A percentile compares a stretch with the other conserved stretches of the same genome.
Evolutionary conservation across 169 alveolate genomes (phyloP).

Genomic region (Eimeria brunetti): DNA sequence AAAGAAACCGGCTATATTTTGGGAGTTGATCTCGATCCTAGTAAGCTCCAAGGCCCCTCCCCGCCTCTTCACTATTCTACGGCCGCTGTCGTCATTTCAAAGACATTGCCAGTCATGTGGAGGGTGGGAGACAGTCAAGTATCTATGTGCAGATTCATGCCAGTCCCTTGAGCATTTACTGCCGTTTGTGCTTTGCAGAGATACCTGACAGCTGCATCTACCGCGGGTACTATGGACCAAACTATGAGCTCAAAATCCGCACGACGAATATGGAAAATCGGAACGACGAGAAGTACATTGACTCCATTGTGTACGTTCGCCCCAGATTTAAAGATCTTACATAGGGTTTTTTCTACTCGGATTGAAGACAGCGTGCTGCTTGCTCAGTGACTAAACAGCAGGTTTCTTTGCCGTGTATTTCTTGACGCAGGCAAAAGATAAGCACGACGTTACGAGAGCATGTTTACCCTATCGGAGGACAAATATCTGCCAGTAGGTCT

Average conservation of each 20-base stretch:
- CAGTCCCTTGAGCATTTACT: neutral
- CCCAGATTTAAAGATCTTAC: neutral
- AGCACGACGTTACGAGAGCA: constrained; percentile 58
- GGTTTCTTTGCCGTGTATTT: neutral
- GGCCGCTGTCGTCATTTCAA: neutral
- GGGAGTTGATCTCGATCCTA: constrained; percentile 46
- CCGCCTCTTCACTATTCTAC: neutral
- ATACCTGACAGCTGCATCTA: constrained; percentile 91
- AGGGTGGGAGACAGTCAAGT: neutral
- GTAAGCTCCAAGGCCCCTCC: constrained; percentile 8
- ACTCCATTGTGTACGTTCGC: constrained; percentile 79
- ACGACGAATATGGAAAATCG: constrained; percentile 92
- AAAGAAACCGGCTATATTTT: constrained; percentile 90
- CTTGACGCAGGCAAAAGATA: constrained; percentile 45
- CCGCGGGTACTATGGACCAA: constrained; percentile 94
- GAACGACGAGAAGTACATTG: constrained; percentile 96
- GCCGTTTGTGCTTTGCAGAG: constrained; percentile 1
- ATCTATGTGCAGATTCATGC: neutral
- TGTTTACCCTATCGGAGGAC: constrained; percentile 71
- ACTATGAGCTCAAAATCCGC: constrained; percentile 92
- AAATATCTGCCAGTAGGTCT: constrained; percentile 69
- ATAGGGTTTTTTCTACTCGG: neutral
- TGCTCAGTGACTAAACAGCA: neutral
- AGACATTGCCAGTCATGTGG: neutral
- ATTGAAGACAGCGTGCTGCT: neutral